Percentiles rank a stretch among this genome's conserved stretches.
Evolutionary conservation across 2,329 filamentous ascomycete genomes (phyloP).

Genomic region (Periconia macrospinosa): DNA sequence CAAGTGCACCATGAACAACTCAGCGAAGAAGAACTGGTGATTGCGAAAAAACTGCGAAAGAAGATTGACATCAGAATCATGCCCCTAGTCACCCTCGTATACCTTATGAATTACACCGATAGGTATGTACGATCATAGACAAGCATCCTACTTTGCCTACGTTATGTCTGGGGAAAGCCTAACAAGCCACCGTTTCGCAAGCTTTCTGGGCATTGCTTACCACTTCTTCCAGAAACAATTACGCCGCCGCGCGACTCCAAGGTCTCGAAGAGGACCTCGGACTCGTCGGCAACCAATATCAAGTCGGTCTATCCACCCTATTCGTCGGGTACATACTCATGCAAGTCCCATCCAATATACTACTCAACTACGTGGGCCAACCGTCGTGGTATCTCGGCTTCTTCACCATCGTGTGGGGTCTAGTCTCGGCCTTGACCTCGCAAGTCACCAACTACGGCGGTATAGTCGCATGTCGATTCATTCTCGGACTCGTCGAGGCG

Average conservation of each 20-base stretch:
- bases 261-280: constrained; percentile 17
- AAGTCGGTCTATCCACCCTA: constrained; percentile 18
- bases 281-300: constrained; percentile 20
- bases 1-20: constrained; percentile 18
- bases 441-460: constrained; percentile 27
- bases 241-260: constrained; percentile 19
- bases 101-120: constrained; percentile 24
- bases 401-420: constrained; percentile 49
- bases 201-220: constrained; percentile 4
- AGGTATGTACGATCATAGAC: constrained; percentile 5
- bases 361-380: constrained; percentile 53
- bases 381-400: constrained; percentile 57
- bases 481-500: constrained; percentile 12
- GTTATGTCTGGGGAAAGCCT: background rate
- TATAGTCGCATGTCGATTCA: constrained; percentile 17
- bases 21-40: constrained; percentile 19
- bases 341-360: constrained; percentile 63
- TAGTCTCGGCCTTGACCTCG: constrained; percentile 48
- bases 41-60: constrained; percentile 17
- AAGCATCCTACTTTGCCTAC: too few species aligned
- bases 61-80: constrained; percentile 23
- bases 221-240: constrained; percentile 18
- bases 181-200: background rate
- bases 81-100: constrained; percentile 21
- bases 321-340: constrained; percentile 42